Evolutionary conservation across 495 filamentous ascomycete genomes (phyloP), one percentile per base, ranked within the genome.

Genomic region (Aspergillus panamensis): DNA sequence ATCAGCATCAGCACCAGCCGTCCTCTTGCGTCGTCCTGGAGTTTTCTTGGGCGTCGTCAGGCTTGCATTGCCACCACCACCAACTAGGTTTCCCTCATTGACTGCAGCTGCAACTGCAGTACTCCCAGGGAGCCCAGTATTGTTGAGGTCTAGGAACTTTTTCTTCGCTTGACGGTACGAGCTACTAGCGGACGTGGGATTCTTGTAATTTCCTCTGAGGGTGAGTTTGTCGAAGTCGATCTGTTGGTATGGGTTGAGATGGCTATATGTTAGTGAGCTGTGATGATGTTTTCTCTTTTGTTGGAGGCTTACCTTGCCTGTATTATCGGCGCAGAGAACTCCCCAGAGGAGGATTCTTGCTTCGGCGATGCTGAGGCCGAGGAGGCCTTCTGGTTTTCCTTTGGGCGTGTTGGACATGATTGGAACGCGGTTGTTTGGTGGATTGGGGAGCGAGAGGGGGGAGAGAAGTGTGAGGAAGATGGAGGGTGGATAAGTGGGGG

Each of bases 161-260:
- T 66, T 67, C 25, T 63, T 70, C 8, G 68, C 59, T 25, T 49
- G 57, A 37, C 55, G 53, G 33, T 66, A 78, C 10, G 56, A 39
- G 25, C 64, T 60, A 19, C 47, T 53, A 8, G 77, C 75, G 3
- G 74, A 74, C 3, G 57, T 56, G 6, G 42, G 48, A 45, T 61
- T 78, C 45, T 72, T 73, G 61, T 69, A 79, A 16, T 62, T 62
- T 25, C 66, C 73, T 17, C 62, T 55, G 21, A 54, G 29, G 8
- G 71, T 68, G 8, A 80, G 35, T 51, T 73, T 74, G 6, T 70
- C 64, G 55, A 57, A 64, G 61, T 80, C 73, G 14, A 78, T 47
- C 77, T 80, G 19, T 33, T 17, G 29, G 12, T 20, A 37, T 21
- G 39, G 33, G 21, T 35, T 25, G 33, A 39, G 16, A 33, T 35